phyloP scores from a whole-genome alignment of 2,329 filamentous ascomycete genomes.

The Colletotrichum tropicicola region DNA sequence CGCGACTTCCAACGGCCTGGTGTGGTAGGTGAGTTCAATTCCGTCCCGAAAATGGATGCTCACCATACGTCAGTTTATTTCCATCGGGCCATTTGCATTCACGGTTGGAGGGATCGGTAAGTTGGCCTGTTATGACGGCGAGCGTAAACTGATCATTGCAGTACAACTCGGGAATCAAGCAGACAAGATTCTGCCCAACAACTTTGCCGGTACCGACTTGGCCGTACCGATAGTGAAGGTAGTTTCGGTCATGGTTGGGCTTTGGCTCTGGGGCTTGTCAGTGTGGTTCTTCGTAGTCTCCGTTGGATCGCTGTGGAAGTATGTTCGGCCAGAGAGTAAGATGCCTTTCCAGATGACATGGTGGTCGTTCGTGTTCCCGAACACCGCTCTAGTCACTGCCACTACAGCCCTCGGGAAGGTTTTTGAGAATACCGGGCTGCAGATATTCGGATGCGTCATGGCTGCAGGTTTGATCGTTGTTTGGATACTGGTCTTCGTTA shows the following conservation, averaged over 20 bases:
- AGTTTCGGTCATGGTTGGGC: slow-evolving; percentile 67
- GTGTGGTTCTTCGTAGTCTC: slow-evolving; percentile 87
- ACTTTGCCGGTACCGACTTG: slow-evolving; percentile 52
- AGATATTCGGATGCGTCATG: slow-evolving; percentile 74
- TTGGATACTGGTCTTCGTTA: slow-evolving; percentile 74
- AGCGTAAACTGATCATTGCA: slow-evolving; percentile 20
- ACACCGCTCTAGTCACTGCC: slow-evolving; percentile 78
- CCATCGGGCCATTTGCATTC: slow-evolving; percentile 77
- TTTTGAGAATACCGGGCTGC: slow-evolving; percentile 66
- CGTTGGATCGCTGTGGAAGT: slow-evolving; percentile 78
- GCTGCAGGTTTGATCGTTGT: slow-evolving; percentile 71
- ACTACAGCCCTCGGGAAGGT: slow-evolving; percentile 76
- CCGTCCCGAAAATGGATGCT: not conserved
- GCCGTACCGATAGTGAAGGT: slow-evolving; percentile 55
- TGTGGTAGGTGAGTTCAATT: slow-evolving; percentile 57
- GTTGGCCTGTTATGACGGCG: not conserved
- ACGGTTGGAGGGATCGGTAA: slow-evolving; percentile 56
- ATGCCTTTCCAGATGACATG: slow-evolving; percentile 87
- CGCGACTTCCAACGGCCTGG: slow-evolving; percentile 79
- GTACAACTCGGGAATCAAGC: slow-evolving; percentile 57
- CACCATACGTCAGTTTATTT: slow-evolving; percentile 68
- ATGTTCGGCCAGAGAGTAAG: slow-evolving; percentile 62
- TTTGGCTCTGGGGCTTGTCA: slow-evolving; percentile 87
- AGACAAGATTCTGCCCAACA: slow-evolving; percentile 50
- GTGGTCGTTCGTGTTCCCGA: slow-evolving; percentile 86